Evolutionary conservation across 768 basidiomycete genomes (phyloP), one percentile per base, ranked within the genome.

Genomic region (Pluteus cervinus): DNA sequence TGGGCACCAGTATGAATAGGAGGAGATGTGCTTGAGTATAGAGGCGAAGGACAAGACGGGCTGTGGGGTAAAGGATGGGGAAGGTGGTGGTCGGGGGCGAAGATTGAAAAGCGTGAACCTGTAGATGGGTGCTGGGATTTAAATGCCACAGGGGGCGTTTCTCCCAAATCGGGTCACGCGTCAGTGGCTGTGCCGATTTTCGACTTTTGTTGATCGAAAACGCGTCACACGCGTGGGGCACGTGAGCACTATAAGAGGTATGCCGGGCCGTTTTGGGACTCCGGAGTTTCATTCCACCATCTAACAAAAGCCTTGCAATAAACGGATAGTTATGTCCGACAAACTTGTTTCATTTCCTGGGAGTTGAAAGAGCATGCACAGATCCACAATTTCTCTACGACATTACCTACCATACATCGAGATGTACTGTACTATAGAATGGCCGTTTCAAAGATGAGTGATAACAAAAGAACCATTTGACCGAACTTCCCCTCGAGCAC

Each of bases 391-490:
- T n/a, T n/a, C n/a, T n/a, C n/a, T n/a, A n/a, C n/a, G n/a, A n/a
- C n/a, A n/a, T n/a, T n/a, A n/a, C n/a, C n/a, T n/a, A n/a, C n/a
- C n/a, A n/a, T n/a, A n/a, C n/a, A n/a, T n/a, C n/a, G n/a, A n/a
- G n/a, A n/a, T n/a, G n/a, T n/a, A n/a, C n/a, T n/a, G n/a, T n/a
- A n/a, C n/a, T n/a, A n/a, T n/a, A n/a, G n/a, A n/a, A n/a, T n/a
- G n/a, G n/a, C n/a, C n/a, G n/a, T n/a, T n/a, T n/a, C n/a, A n/a
- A n/a, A n/a, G n/a, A n/a, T n/a, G n/a, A n/a, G n/a, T n/a, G n/a
- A n/a, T n/a, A n/a, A n/a, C n/a, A 59, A 88, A 85, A 6, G 81
- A 69, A 0, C 85, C 85, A 51, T 84, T 86, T 17, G 77, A 71
- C 57, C 74, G 68, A 41, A 80, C 79, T 37, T 51, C 62, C 1